These are phyloP conservation scores for Catunica adiposa DNA, from an alignment of 2,329 filamentous ascomycete genomes.

Conservation along the genomic window DNA sequence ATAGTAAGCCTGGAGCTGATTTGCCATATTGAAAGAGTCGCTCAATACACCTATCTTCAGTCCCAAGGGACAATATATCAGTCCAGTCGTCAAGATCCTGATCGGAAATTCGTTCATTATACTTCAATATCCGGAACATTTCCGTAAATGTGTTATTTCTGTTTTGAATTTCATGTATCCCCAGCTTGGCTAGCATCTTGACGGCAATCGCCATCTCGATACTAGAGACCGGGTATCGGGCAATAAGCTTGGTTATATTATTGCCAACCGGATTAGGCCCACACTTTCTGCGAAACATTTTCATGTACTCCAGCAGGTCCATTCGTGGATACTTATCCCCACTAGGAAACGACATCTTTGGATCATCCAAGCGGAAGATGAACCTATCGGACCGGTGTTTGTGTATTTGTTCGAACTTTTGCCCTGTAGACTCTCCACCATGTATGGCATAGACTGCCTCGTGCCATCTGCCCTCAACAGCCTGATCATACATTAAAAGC, in stretches of 20 bases:
- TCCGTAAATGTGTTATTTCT: neutral
- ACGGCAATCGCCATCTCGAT: constrained; percentile 8
- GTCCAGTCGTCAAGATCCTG: constrained; percentile 8
- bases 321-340: neutral
- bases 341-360: neutral
- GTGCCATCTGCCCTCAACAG: too few species aligned
- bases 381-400: neutral
- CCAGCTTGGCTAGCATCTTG: constrained; percentile 2
- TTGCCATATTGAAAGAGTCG: neutral
- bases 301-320: constrained; percentile 12
- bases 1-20: constrained; percentile 5
- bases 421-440: too few species aligned
- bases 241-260: constrained; percentile 1
- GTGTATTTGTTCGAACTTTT: neutral
- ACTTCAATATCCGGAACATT: neutral
- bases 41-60: constrained; percentile 9
- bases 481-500: too few species aligned
- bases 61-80: constrained; percentile 5
- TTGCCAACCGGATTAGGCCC: neutral
- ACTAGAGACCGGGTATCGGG: neutral
- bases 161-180: neutral
- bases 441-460: too few species aligned
- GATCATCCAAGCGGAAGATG: constrained; percentile 1
- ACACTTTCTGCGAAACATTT: constrained; percentile 2
- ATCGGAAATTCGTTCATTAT: neutral